Evolutionary conservation across 139 green algal genomes (phyloP), one percentile per base, ranked within the genome.

Genomic region (Coccomyxa sp.): DNA sequence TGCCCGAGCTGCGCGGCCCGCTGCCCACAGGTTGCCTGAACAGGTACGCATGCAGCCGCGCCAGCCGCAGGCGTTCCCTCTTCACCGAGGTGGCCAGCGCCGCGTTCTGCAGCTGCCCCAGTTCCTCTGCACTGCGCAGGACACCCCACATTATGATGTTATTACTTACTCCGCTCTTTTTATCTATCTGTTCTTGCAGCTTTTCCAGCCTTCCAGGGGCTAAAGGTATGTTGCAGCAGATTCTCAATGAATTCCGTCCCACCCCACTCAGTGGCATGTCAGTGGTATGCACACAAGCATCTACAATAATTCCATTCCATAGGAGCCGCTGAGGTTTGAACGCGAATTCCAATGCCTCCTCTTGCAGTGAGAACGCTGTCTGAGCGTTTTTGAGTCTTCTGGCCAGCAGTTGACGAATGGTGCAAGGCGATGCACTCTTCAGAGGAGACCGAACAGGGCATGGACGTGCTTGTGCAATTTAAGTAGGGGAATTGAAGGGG

Each of bases 31-130:
- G 76, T 28, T 60, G 32, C 31, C 76, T 66, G 68, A 84, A 84
- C 4, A 84, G 81, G 31, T 23, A 16, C 1, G 21, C 51, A 27
- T 79, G 45, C 32, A 84, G 51, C 18, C 21, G 10, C 17, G 81
- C 45, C 81, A 84, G 67, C 10, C 81, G 81, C 32, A 58, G 32
- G 17, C 38, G 67, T 38, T 84, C 81, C 45, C 18, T 23, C 67
- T 38, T 31, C 38, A 84, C 67, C 23, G 66, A 38, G 45, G 21
- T 16, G 23, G 57, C 81, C 51, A 84, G 67, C 38, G 68, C n/a
- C 7, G 67, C 38, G 18, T 57, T 66, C 38, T 63, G 31, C 81
- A 84, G 81, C 21, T 32, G 28, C 21, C 11, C 27, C 67, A 84
- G 67, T 38, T 84, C 81, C 38, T 57, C 21, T 18, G 31, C 30